phyloP scores from a whole-genome alignment of 1,284 basidiomycete genomes.

The Melampsora abietis-canadensis region DNA sequence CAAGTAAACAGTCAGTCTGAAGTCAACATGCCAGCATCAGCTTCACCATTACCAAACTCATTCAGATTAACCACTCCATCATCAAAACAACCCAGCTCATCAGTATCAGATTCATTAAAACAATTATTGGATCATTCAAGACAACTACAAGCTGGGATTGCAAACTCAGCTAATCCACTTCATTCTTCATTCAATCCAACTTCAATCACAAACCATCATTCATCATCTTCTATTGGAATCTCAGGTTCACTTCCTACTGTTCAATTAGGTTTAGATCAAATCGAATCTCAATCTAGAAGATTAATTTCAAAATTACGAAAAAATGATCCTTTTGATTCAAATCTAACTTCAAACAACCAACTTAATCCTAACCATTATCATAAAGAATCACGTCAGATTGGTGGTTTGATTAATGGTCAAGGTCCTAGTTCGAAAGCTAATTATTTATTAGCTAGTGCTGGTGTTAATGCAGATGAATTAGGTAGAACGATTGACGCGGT shows the following conservation, averaged over 20 bases:
- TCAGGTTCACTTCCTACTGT: conserved; percentile 64
- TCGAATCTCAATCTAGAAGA: conserved; percentile 78
- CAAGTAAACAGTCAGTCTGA: too few relatives aligned
- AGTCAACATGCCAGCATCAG: not conserved
- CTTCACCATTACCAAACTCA: conserved; percentile 17
- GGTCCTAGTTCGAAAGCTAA: conserved; percentile 45
- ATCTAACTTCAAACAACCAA: conserved; percentile 42
- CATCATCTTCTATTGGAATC: conserved; percentile 58
- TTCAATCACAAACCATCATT: conserved; percentile 35
- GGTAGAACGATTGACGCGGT: conserved; percentile 74
- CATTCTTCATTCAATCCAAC: conserved; percentile 19
- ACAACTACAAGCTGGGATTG: conserved; percentile 46
- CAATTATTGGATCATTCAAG: conserved; percentile 50
- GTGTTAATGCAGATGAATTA: conserved; percentile 77
- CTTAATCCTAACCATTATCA: too few relatives aligned
- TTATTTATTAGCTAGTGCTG: conserved; percentile 75
- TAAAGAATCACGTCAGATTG: conserved; percentile 44
- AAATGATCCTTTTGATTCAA: conserved; percentile 43
- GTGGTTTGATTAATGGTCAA: conserved; percentile 41
- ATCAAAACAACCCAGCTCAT: conserved; percentile 17
- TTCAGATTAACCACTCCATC: conserved; percentile 41
- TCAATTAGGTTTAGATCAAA: conserved; percentile 82
- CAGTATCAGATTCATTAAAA: conserved; percentile 34
- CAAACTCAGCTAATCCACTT: conserved; percentile 12
- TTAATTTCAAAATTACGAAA: conserved; percentile 65